A percentile compares a stretch with the other conserved stretches of the same genome.
Conservation (phyloP, 805 yeast genomes). For the Lachancea lanzarotensis region DNA sequence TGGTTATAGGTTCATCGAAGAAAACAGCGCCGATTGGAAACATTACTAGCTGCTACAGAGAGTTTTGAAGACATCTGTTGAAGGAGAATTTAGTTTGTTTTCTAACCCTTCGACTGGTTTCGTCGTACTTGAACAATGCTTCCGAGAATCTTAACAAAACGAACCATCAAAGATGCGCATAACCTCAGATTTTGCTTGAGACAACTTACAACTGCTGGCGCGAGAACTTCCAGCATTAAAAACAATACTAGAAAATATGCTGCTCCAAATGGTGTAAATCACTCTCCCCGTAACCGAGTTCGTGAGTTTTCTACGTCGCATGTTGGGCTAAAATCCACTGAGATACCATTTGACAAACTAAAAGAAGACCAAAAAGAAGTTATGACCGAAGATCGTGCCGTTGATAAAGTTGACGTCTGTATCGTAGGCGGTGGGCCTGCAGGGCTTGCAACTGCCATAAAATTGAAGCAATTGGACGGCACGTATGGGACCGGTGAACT, state of each 20-base stretch:
- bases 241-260: not conserved
- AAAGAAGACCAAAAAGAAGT: slow-evolving; percentile 41
- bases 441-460: slow-evolving; percentile 90
- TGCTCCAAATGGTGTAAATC: not conserved
- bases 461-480: slow-evolving; percentile 74
- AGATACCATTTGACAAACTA: slow-evolving; percentile 23
- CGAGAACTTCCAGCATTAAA: not conserved
- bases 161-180: not conserved
- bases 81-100: too few species aligned
- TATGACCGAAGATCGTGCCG: slow-evolving; percentile 62
- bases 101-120: too few species aligned
- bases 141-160: not conserved
- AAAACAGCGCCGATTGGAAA: too few species aligned
- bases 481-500: slow-evolving; percentile 57
- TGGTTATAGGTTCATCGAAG: too few species aligned
- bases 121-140: not conserved
- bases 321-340: slow-evolving; percentile 14
- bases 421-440: slow-evolving; percentile 99
- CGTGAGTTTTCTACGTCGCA: slow-evolving; percentile 1
- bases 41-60: too few species aligned
- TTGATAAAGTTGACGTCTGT: slow-evolving; percentile 86
- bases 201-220: not conserved
- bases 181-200: not conserved
- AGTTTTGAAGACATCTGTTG: too few species aligned
- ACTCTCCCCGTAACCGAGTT: too few species aligned